Evolutionary conservation across 352 stramenopile species (phyloP), one percentile per base, ranked within the genome.

Genomic region (Phytophthora fragariaefolia): DNA sequence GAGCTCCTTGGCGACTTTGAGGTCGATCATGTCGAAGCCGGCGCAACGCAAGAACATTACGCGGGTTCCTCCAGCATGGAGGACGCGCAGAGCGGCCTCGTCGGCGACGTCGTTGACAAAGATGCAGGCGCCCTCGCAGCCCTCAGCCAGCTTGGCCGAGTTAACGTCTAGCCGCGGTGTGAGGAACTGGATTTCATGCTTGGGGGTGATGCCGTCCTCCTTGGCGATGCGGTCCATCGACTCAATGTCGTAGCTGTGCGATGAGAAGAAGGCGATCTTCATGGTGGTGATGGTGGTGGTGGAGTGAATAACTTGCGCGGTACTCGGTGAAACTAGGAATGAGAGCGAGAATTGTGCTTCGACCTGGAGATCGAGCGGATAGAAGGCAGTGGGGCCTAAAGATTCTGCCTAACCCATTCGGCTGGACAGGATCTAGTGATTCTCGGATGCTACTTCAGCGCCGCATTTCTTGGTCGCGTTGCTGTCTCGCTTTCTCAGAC

Each of bases 91-190:
- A 23, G 82, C 74, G 4, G 58, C 76, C 10, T 71, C 79, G 47
- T 93, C 77, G 18, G 86, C 85, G 5, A 74, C 78, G 67, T 96
- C 89, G 69, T 96, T 96, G 30, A 96, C 89, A 66, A 96, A 96
- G 65, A 94, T 88, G 26, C 86, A 78, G 22, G 89, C 80, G 34
- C 43, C 80, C 45, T 93, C 83, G 52, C 73, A 90, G 12, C 75
- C 74, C 3, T 77, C 63, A 0, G 85, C 81, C 42, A 93, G 66
- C 49, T 76, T 64, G 10, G 78, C 83, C 0, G 79, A 90, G 49
- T 74, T 69, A 24, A 49, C 55, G 54, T 74, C 82, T 34, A 92
- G 59, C 24, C 82, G 82, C 49, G 77, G 75, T 22, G 66, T 46
- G 38, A 89, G 85, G 72, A 90, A 87, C 58, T 73, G 45, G 47